Percentiles rank a stretch among this genome's conserved stretches.
Conservation (phyloP, 1,139 yeast genomes). For the Nadsonia commutata region DNA sequence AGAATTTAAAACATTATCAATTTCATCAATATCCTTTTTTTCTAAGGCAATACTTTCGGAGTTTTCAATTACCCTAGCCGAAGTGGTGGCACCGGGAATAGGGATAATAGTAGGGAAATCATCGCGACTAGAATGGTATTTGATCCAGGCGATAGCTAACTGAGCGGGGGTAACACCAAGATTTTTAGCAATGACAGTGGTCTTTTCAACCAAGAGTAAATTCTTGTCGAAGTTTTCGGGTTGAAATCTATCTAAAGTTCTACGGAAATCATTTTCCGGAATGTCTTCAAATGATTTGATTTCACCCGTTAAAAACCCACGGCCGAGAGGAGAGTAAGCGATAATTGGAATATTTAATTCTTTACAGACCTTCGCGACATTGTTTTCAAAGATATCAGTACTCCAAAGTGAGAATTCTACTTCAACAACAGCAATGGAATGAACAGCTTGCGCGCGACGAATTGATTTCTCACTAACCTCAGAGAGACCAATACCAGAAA, state of each 20-base stretch:
- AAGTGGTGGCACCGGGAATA: constrained; percentile 60
- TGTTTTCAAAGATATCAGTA: constrained; percentile 45
- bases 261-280: constrained; percentile 42
- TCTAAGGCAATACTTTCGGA: constrained; percentile 33
- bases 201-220: constrained; percentile 31
- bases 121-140: constrained; percentile 27
- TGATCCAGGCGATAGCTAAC: constrained; percentile 62
- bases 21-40: constrained; percentile 35
- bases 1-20: constrained; percentile 27
- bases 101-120: constrained; percentile 50
- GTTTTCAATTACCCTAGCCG: constrained; percentile 45
- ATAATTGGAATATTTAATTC: constrained; percentile 50
- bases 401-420: constrained; percentile 58
- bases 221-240: constrained; percentile 45
- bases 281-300: constrained; percentile 32
- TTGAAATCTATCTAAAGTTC: constrained; percentile 33
- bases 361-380: constrained; percentile 39
- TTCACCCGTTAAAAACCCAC: constrained; percentile 60
- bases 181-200: constrained; percentile 31
- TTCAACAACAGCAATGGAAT: constrained; percentile 54
- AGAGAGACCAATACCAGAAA: constrained; percentile 52
- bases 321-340: constrained; percentile 74
- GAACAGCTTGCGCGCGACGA: constrained; percentile 34
- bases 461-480: constrained; percentile 55
- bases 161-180: constrained; percentile 44